phyloP scores from a whole-genome alignment of 2,329 filamentous ascomycete genomes.

The Bipolaris cookei region DNA sequence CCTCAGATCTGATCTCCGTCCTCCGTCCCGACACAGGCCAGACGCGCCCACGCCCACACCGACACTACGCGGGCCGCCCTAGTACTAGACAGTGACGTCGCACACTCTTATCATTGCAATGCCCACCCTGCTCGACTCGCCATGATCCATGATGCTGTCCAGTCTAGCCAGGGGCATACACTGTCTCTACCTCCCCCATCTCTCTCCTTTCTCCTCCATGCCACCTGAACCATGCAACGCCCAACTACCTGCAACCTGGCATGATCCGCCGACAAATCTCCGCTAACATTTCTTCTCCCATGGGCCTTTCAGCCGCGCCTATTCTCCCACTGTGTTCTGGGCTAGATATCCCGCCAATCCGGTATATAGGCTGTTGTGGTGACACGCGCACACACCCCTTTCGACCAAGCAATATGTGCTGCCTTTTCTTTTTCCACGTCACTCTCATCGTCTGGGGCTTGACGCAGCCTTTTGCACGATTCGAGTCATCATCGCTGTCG shows the following conservation, averaged over 20 bases:
- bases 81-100: slow-evolving; percentile 1
- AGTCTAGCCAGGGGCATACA: neutral
- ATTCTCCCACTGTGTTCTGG: neutral
- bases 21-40: slow-evolving; percentile 9
- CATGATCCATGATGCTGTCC: neutral
- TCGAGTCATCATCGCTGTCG: slow-evolving; percentile 64
- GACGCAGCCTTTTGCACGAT: neutral
- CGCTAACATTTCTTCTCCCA: slow-evolving; percentile 14
- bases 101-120: slow-evolving; percentile 1
- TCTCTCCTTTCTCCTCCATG: neutral
- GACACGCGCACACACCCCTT: neutral
- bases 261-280: slow-evolving; percentile 15
- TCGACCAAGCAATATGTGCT: neutral
- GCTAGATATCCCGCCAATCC: slow-evolving; percentile 13
- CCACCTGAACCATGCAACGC: neutral
- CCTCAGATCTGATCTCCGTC: slow-evolving; percentile 16
- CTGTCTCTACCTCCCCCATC: too few relatives aligned
- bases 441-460: neutral
- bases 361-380: slow-evolving; percentile 5
- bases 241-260: slow-evolving; percentile 4
- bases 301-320: slow-evolving; percentile 7
- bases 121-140: slow-evolving; percentile 1
- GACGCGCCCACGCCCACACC: slow-evolving; percentile 1
- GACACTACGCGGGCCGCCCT: neutral
- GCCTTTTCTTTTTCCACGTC: neutral